Evolutionary conservation across 2,329 filamentous ascomycete species (phyloP).

Genomic region (Phyllosticta citriasiana): DNA sequence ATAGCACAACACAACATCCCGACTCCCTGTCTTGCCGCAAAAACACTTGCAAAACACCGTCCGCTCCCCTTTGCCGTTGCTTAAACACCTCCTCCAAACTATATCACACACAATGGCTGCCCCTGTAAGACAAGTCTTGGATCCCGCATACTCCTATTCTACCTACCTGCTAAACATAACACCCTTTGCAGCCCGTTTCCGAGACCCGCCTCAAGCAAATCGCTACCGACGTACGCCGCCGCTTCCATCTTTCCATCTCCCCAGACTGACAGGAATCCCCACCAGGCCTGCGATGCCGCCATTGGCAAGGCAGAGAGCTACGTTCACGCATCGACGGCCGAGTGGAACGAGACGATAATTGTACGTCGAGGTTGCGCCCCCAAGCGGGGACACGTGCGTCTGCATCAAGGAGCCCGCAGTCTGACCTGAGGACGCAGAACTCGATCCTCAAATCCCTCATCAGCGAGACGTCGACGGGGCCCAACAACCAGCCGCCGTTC

Average conservation of each 20-base stretch:
- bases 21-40: neutral
- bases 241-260: neutral
- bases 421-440: slow-evolving; percentile 42
- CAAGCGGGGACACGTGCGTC: slow-evolving; percentile 10
- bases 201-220: slow-evolving; percentile 74
- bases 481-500: slow-evolving; percentile 54
- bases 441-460: slow-evolving; percentile 68
- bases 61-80: neutral
- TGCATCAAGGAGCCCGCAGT: neutral
- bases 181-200: slow-evolving; percentile 50
- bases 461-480: slow-evolving; percentile 56
- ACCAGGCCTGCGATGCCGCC: slow-evolving; percentile 70
- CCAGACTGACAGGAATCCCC: slow-evolving; percentile 10
- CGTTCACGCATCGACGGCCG: slow-evolving; percentile 72
- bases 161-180: neutral
- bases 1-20: slow-evolving; percentile 5
- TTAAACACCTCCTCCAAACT: neutral
- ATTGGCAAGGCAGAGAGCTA: slow-evolving; percentile 69
- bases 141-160: slow-evolving; percentile 6
- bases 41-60: neutral
- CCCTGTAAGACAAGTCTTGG: slow-evolving; percentile 5
- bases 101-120: slow-evolving; percentile 4
- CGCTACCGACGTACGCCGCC: slow-evolving; percentile 60
- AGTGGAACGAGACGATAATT: slow-evolving; percentile 91
- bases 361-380: slow-evolving; percentile 42